A percentile compares a stretch with the other conserved stretches of the same genome.
Evolutionary conservation across 805 yeast species (phyloP).

Genomic region (Metschnikowia lochheadii): DNA sequence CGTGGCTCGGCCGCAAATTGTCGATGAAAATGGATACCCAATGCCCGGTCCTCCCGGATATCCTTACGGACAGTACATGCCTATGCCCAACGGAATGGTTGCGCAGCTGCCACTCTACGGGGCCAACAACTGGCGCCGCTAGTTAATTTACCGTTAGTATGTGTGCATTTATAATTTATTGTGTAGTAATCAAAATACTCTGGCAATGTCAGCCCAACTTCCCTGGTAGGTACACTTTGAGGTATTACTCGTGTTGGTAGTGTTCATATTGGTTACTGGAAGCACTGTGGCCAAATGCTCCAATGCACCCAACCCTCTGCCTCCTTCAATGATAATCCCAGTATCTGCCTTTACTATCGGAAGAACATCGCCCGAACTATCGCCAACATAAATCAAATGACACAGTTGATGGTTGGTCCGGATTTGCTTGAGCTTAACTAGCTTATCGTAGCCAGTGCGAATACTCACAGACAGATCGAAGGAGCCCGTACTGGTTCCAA

Average conservation of each 20-base stretch:
- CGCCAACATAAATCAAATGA: constrained; percentile 51
- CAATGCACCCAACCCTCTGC: constrained; percentile 10
- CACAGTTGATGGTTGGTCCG: constrained; percentile 8
- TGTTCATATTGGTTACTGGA: background rate
- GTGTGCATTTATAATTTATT: background rate
- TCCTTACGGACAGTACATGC: constrained; percentile 35
- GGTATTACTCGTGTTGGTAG: no score
- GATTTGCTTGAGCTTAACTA: constrained; percentile 17
- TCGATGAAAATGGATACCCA: constrained; percentile 14
- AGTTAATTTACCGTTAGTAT: background rate
- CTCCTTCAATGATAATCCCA: constrained; percentile 45
- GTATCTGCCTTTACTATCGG: constrained; percentile 43
- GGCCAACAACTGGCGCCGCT: constrained; percentile 17
- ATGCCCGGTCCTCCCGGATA: constrained; percentile 31
- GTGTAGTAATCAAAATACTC: background rate
- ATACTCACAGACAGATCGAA: constrained; percentile 23
- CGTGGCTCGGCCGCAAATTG: constrained; percentile 10
- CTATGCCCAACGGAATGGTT: constrained; percentile 31
- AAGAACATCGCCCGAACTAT: constrained; percentile 52
- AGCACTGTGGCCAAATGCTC: background rate
- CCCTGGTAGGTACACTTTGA: background rate
- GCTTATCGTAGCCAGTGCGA: constrained; percentile 56
- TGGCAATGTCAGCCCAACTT: constrained; percentile 4
- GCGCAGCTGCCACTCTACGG: constrained; percentile 21
- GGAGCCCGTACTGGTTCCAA: constrained; percentile 27